These are phyloP conservation scores for Sporothrix inflata DNA, from an alignment of 2,329 filamentous ascomycete species.

Conservation along the genomic window DNA sequence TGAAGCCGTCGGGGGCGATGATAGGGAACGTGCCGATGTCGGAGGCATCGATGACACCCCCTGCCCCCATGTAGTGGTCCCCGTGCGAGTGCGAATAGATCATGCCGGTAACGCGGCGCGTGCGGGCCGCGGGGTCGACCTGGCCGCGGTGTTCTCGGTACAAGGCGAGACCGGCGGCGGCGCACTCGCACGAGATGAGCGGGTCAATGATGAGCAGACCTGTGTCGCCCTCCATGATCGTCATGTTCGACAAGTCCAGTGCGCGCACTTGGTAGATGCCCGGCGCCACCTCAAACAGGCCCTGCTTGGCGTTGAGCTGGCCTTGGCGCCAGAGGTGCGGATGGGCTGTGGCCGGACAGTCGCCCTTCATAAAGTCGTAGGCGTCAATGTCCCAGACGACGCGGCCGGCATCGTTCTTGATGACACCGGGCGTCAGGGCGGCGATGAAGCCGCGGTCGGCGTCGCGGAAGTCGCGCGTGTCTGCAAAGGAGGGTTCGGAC, in stretches of 20 bases:
- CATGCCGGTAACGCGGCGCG: conserved; percentile 15
- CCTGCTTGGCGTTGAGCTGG: conserved; percentile 24
- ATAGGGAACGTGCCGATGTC: conserved; percentile 2
- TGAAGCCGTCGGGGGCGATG: conserved; percentile 16
- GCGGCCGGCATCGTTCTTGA: conserved; percentile 15
- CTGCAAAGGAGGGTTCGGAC: conserved; percentile 18
- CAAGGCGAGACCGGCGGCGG: conserved; percentile 8
- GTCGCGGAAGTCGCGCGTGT: conserved; percentile 3
- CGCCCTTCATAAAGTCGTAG: neutral
- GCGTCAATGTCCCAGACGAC: conserved; percentile 12
- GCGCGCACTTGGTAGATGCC: conserved; percentile 25
- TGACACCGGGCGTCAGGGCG: neutral
- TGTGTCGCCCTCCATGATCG: conserved; percentile 12
- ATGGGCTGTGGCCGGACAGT: conserved; percentile 10
- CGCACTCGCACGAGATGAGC: conserved; percentile 19
- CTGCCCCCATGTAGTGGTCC: conserved; percentile 23
- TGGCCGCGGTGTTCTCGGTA: conserved; percentile 22
- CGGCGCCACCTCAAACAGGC: conserved; percentile 16
- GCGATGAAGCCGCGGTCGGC: conserved; percentile 23
- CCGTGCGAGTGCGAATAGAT: conserved; percentile 25
- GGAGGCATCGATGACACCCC: neutral
- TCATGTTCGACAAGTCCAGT: conserved; percentile 28
- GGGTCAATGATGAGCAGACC: conserved; percentile 24
- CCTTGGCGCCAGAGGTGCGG: conserved; percentile 24
- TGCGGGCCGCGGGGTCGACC: neutral